A percentile compares a stretch with the other conserved stretches of the same genome.
Conservation (phyloP, 805 yeast species). For the Hanseniaspora nectarophila region DNA sequence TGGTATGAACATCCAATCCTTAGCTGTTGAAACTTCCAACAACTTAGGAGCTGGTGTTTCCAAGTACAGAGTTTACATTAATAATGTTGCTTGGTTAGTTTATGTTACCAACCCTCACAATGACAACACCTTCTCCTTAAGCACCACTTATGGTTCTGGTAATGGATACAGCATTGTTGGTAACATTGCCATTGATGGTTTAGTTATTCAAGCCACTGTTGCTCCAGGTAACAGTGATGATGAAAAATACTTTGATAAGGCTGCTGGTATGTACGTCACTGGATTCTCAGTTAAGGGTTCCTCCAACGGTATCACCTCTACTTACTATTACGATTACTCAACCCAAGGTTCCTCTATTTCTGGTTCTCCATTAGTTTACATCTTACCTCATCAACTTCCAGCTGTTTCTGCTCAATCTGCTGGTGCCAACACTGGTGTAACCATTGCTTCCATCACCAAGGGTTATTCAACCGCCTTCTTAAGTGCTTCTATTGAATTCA, state of each 20-base stretch:
- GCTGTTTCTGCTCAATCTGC: constrained; percentile 28
- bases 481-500: constrained; percentile 30
- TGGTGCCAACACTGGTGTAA: constrained; percentile 32
- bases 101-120: constrained; percentile 35
- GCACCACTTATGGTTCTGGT: constrained; percentile 27
- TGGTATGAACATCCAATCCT: constrained; percentile 34
- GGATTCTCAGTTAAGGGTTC: constrained; percentile 39
- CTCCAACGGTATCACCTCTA: constrained; percentile 35
- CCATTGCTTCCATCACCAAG: constrained; percentile 38
- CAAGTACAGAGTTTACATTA: constrained; percentile 44
- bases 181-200: constrained; percentile 28
- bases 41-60: constrained; percentile 30
- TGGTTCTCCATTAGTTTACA: constrained; percentile 38
- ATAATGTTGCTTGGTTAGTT: constrained; percentile 40
- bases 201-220: constrained; percentile 42
- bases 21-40: constrained; percentile 29
- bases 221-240: constrained; percentile 31
- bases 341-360: constrained; percentile 40
- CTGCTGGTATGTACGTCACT: constrained; percentile 58
- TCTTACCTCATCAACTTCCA: constrained; percentile 42
- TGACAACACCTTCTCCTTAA: constrained; percentile 17
- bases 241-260: constrained; percentile 42
- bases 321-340: constrained; percentile 38
- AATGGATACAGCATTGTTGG: constrained; percentile 30
- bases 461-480: constrained; percentile 40